Conservation (phyloP, 208 protist genomes). For the Strigomonas culicis region DNA sequence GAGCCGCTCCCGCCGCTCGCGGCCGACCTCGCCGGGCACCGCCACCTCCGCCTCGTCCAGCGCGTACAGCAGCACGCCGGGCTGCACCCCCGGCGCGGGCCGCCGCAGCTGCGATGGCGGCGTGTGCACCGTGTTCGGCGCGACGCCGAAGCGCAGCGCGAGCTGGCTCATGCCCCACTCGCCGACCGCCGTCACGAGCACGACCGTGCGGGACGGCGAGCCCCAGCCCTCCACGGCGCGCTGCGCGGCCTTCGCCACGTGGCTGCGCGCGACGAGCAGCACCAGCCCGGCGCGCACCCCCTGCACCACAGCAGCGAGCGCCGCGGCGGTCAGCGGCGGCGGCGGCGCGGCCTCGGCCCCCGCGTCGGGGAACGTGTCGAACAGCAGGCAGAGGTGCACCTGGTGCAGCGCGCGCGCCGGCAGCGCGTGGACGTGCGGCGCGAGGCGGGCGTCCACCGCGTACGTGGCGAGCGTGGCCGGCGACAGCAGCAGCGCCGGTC, state of each 20-base stretch:
- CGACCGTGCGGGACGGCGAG: constrained; percentile 24
- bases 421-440: constrained; percentile 11
- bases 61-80: not conserved
- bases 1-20: constrained; percentile 5
- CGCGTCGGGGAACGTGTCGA: constrained; percentile 29
- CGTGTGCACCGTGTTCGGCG: constrained; percentile 35
- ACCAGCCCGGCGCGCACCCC: constrained; percentile 19
- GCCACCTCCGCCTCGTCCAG: constrained; percentile 1
- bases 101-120: constrained; percentile 12
- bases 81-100: constrained; percentile 6
- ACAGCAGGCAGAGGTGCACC: constrained; percentile 37
- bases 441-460: constrained; percentile 7
- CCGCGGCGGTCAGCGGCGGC: not conserved
- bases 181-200: constrained; percentile 48
- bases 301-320: constrained; percentile 6
- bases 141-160: constrained; percentile 34
- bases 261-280: constrained; percentile 37
- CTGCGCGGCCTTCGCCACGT: constrained; percentile 28
- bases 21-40: not conserved
- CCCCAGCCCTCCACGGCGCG: constrained; percentile 43
- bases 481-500: not conserved
- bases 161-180: constrained; percentile 47
- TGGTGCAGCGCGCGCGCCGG: constrained; percentile 14
- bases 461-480: constrained; percentile 8
- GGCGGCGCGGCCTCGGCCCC: not conserved